Evolutionary conservation across 345 rosid species (phyloP), one percentile per base, ranked within the genome.

Genomic region (Ceriops decandra): DNA sequence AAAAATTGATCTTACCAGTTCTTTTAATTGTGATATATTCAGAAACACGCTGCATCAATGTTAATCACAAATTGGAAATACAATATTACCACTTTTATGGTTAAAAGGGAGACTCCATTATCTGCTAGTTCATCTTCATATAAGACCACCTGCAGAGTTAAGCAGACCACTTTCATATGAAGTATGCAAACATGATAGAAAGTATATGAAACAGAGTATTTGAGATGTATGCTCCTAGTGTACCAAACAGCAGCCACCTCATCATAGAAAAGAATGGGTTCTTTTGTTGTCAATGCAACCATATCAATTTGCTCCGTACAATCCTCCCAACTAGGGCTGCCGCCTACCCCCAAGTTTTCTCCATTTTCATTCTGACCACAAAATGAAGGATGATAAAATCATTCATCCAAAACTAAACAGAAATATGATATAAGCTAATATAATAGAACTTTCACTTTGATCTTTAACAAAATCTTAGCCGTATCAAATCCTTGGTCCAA

Each of bases 101-200:
- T 87, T 69, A 89, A 82, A 74, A 95, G 90, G 17, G 99, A 91
- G 68, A 88, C 90, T 69, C 96, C 96, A 79, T 82, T 95, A 76
- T 95, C 98, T 73, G 97, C 95, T 64, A 95, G 83, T 79, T 95
- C 98, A 81, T 91, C 99, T 87, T 95, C 97, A 69, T 95, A 95
- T 78, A 95, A 78, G 74, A 93, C 85, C 32, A 91, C 93, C 99
- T 93, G 86, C 69, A 78, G 30, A 24, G 42, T 54, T 49, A 66
- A 62, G 70, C 60, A 67, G 60, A 79, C 20, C 57, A 73, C 58
- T 46, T 72, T 73, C 15, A 32, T 68, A 68, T 60, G 54, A 8
- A 63, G 64, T 16, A 31, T n/a, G 19, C 26, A 57, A n/a, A 52
- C 16, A 57, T 35, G 30, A 16, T 21, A 60, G 52, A 35, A 73